A percentile compares a stretch with the other conserved stretches of the same genome.
Evolutionary conservation across 768 basidiomycete genomes (phyloP).

Genomic region (Lactarius vividus): DNA sequence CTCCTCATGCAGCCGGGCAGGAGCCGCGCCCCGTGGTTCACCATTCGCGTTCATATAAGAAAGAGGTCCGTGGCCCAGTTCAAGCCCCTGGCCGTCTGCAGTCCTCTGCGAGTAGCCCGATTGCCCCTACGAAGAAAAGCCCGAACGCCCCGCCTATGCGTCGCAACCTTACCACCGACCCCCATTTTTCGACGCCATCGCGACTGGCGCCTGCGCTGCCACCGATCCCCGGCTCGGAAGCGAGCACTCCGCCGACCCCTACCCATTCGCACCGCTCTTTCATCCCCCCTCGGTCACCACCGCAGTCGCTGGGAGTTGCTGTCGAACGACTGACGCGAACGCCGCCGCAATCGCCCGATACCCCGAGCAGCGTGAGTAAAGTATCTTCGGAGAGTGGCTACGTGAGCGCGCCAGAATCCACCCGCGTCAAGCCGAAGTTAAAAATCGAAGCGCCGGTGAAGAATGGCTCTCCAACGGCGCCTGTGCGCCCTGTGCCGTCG

Average conservation of each 20-base stretch:
- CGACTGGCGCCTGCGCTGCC: conserved; percentile 30
- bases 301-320: conserved; percentile 71
- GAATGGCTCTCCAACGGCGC: not conserved
- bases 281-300: conserved; percentile 53
- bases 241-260: conserved; percentile 55
- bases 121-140: conserved; percentile 5
- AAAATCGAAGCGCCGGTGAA: conserved; percentile 6
- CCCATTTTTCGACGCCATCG: conserved; percentile 28
- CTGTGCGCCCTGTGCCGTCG: conserved; percentile 8
- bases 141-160: conserved; percentile 18
- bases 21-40: conserved; percentile 4
- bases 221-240: conserved; percentile 54
- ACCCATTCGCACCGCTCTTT: conserved; percentile 42
- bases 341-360: conserved; percentile 20
- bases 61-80: conserved; percentile 6
- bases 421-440: conserved; percentile 3
- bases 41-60: conserved; percentile 20
- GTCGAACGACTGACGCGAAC: conserved; percentile 55
- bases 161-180: conserved; percentile 21
- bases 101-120: conserved; percentile 12
- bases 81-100: conserved; percentile 16
- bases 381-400: conserved; percentile 27
- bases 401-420: conserved; percentile 21
- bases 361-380: conserved; percentile 10
- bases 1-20: conserved; percentile 2